Percentiles rank a stretch among this genome's conserved stretches.
phyloP scores from a whole-genome alignment of 78 protist species.

The Isochrysis galbana region DNA sequence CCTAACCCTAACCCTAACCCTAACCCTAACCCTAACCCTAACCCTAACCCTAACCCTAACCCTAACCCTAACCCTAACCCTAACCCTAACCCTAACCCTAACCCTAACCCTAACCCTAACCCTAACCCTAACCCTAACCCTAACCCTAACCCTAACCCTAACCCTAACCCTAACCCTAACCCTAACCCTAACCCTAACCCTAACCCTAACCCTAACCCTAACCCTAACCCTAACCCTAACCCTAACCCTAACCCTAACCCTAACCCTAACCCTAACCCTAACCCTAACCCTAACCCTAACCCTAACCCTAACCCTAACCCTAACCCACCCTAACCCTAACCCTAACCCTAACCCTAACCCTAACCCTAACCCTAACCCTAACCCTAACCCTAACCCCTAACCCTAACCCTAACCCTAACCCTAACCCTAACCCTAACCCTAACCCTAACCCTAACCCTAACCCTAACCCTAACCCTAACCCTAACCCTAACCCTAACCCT shows the following conservation, averaged over 20 bases:
- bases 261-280: conserved; percentile 43
- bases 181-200: conserved; percentile 48
- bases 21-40: conserved; percentile 49
- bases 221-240: conserved; percentile 49
- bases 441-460: conserved; percentile 44
- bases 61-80: conserved; percentile 50
- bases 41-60: conserved; percentile 49
- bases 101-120: conserved; percentile 49
- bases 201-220: conserved; percentile 49
- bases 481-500: conserved; percentile 45
- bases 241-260: conserved; percentile 47
- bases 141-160: conserved; percentile 49
- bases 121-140: conserved; percentile 50
- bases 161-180: conserved; percentile 49
- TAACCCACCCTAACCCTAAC: too few species aligned
- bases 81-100: conserved; percentile 49
- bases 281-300: conserved; percentile 42
- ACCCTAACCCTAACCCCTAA: too few species aligned
- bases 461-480: conserved; percentile 45
- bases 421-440: conserved; percentile 41
- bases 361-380: conserved; percentile 49
- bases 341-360: conserved; percentile 50
- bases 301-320: conserved; percentile 50
- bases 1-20: conserved; percentile 50
- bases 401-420: conserved; percentile 49